Base-by-base conservation (phyloP, 805 yeast species). In the Monosporozyma aerobia region DNA sequence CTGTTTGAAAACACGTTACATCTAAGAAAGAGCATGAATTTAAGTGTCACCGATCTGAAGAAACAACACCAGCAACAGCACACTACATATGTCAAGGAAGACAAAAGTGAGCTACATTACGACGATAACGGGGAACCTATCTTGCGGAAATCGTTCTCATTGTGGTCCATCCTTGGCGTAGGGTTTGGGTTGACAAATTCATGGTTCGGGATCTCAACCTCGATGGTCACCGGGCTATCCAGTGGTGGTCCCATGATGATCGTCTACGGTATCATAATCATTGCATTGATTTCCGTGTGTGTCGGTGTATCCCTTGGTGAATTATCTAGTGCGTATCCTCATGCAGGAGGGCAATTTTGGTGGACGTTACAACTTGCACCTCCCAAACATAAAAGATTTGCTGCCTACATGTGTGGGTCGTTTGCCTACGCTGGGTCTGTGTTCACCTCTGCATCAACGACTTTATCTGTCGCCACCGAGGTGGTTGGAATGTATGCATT, bases 351-450 rank as follows among this genome's bases (percentile, higher is more conserved):
- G 22, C 85, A 80, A 59, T 80, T 78, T 60, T 79, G 74, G 60
- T 80, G 85, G 85, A 76, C 84, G 3, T 70, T 74, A 64, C 73
- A 77, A 48, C 63, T 80, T 53, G 83, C 84, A 6, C 83, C 82
- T 9, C 73, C 72, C 51, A 63, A 63, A 50, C 57, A 66, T 51
- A 65, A 60, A 56, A 59, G 73, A 23, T 77, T 80, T 53, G 71
- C 74, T 44, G 80, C 86, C 2, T 82, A 79, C 59, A 53, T 79
- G 64, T 80, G 85, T 60, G 87, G 86, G 13, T 77, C 83, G 7
- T 75, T 81, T 56, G 85, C 85, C 2, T 79, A 81, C 75, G 79
- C 81, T 5, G 87, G 87, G 5, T 67, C 85, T 2, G 74, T 82
- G 3, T 82, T 82, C 63, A 80, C 86, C 23, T 75, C 80, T 59